Evolutionary conservation across 148 eudicot genomes (phyloP), one percentile per base, ranked within the genome.

Genomic region (Persicaria tinctoria): DNA sequence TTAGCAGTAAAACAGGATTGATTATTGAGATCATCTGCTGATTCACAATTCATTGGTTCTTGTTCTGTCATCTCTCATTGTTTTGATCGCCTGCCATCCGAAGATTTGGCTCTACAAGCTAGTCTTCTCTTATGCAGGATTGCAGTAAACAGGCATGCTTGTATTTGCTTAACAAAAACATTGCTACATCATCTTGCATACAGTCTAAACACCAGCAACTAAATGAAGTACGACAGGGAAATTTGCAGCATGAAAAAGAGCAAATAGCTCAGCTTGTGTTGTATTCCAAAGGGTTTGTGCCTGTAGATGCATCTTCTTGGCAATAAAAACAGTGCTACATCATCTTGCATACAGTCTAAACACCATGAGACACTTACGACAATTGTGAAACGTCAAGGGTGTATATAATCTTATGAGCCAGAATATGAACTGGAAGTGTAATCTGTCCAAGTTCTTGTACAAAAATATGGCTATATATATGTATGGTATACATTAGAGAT

Each of bases 291-390:
- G 27, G 27, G 27, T 23, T 23, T 23, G 27, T 23, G 27, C 27
- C 27, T 23, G 27, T 23, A 23, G 27, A 23, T 0, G 91, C 82
- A 91, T 88, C 83, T 82, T 90, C 83, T 94, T 94, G 46, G 97
- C 91, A 82, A 91, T 85, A 59, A 94, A 91, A 83, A 91, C 93
- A 23, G 11, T 62, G 92, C 93, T 72, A 94, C 96, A 72, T 90
- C 98, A 66, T 90, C 97, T 81, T 94, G 97, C 80, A 94, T 88
- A 78, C 93, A 87, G n/a, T 89, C 88, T 68, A 94, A 92, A 85
- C 91, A 91, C 18, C 87, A 83, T 1, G 41, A 32, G 41, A 90
- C 83, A 84, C 96, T 88, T 80, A 91, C 96, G 71, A 90, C 91
- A 16, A 96, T 82, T 46, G 97, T 27, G 1, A 27, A 27, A 27